These are phyloP conservation scores for Imleria badia DNA, from an alignment of 768 basidiomycete genomes.

Conservation along the genomic window DNA sequence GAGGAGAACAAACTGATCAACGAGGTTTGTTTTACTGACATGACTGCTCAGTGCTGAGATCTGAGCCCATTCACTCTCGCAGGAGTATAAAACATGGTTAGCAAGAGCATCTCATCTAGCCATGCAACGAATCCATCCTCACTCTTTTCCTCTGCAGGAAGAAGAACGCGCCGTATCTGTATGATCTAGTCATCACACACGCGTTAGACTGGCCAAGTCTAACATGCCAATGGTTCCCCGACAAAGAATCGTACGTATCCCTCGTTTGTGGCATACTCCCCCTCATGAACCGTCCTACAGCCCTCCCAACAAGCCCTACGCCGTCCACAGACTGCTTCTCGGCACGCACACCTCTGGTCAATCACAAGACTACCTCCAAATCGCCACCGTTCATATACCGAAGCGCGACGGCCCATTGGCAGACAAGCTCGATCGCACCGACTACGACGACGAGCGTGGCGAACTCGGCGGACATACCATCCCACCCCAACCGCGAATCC, in stretches of 20 bases:
- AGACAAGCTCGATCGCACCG: conserved; percentile 72
- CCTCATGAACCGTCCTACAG: conserved; percentile 39
- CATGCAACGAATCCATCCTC: not conserved
- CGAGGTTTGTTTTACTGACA: conserved; percentile 51
- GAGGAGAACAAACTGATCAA: conserved; percentile 89
- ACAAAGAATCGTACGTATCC: conserved; percentile 82
- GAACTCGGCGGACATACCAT: conserved; percentile 93
- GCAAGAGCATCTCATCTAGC: conserved; percentile 12
- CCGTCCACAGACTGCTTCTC: conserved; percentile 88
- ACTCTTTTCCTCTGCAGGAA: conserved; percentile 53
- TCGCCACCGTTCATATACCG: conserved; percentile 91
- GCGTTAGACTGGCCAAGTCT: conserved; percentile 97
- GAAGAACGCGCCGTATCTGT: conserved; percentile 96
- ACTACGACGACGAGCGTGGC: conserved; percentile 91
- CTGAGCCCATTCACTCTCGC: conserved; percentile 10
- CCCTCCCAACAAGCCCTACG: conserved; percentile 90
- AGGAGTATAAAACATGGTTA: conserved; percentile 89
- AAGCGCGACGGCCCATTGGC: conserved; percentile 70
- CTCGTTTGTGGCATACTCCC: not conserved
- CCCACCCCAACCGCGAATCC: conserved; percentile 81
- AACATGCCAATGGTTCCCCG: conserved; percentile 99
- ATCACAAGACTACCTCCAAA: conserved; percentile 92
- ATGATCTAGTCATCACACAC: conserved; percentile 96
- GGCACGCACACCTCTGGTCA: conserved; percentile 98
- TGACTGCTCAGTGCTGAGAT: not conserved